Base-by-base conservation (phyloP, 2,329 filamentous ascomycete genomes). In the Alternaria rosae region DNA sequence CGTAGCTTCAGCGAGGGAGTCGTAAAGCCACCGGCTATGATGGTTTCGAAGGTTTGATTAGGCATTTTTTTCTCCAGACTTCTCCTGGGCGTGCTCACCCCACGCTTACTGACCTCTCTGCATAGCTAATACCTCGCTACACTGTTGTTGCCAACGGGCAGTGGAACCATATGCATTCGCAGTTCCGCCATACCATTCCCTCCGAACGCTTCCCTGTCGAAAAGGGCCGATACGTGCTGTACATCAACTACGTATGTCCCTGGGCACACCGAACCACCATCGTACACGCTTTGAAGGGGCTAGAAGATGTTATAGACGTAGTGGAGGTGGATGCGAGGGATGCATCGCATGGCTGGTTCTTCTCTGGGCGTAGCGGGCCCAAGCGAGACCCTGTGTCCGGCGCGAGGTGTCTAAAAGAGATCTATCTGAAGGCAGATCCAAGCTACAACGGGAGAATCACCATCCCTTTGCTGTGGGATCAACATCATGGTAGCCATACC, bases 381-480 rank as follows among this genome's bases (percentile, higher is more conserved):
- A 64, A 65, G 5, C 54, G 56, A 13, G 75, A 78, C 44, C 77
- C 76, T 15, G 50, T 74, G 9, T 70, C 73, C 43, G 76, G 76
- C 53, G 68, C 72, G 71, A 62, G 75, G 50, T 76, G 69, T 59
- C 32, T 78, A 45, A 87, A 89, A 57, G 83, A 95, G 51, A 77
- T 96, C 43, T 96, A 96, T 81, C 88, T 92, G 78, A 85, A 85
- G 65, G 88, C 86, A 7, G 86, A 93, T 69, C 85, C 88, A 3
- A 50, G 65, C 9, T 78, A 78, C 51, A 68, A 64, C 11, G 75
- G 76, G 13, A 85, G 93, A n/a, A 93, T 92, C 76, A 95, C 92
- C 0, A 92, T 97, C 20, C 93, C 93, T 0, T 87, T 92, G 25
- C 83, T 97, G 52, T 92, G 87, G 82, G 90, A 92, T 68, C 90